phyloP scores from a whole-genome alignment of 2,329 filamentous ascomycete genomes.

The Periconia macrospinosa region DNA sequence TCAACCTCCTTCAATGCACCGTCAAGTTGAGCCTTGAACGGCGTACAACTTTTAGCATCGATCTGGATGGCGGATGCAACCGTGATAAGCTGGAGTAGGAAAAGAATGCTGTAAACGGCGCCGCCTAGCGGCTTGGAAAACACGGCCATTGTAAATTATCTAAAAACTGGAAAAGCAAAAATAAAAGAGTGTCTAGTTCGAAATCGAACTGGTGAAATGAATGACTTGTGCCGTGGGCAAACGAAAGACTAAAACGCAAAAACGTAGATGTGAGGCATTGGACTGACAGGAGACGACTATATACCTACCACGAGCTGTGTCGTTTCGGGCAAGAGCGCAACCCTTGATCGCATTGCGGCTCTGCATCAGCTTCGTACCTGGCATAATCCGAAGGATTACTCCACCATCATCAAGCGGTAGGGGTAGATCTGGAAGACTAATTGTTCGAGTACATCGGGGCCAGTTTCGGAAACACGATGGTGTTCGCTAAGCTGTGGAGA shows the following conservation, averaged over 20 bases:
- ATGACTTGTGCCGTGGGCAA: background rate
- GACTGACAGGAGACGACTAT: background rate
- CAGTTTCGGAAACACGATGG: background rate
- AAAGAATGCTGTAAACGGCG: background rate
- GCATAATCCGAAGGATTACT: background rate
- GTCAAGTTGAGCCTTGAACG: background rate
- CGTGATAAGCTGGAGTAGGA: background rate
- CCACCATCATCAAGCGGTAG: background rate
- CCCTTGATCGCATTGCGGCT: background rate
- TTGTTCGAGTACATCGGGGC: background rate
- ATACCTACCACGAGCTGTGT: background rate
- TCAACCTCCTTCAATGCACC: background rate
- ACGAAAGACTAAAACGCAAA: background rate
- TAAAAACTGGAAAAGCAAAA: background rate
- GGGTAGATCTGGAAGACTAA: background rate
- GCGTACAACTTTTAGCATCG: constrained; percentile 1
- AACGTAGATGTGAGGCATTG: background rate
- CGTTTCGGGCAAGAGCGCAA: background rate
- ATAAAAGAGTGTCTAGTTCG: background rate
- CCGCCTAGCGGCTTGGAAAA: constrained; percentile 2
- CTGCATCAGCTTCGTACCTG: background rate
- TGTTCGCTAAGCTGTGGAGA: too few relatives aligned
- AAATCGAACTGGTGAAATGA: background rate
- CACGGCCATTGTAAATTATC: background rate
- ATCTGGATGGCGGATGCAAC: background rate